Evolutionary conservation across 2,329 filamentous ascomycete species (phyloP).

Genomic region (Apiospora saccharicola): DNA sequence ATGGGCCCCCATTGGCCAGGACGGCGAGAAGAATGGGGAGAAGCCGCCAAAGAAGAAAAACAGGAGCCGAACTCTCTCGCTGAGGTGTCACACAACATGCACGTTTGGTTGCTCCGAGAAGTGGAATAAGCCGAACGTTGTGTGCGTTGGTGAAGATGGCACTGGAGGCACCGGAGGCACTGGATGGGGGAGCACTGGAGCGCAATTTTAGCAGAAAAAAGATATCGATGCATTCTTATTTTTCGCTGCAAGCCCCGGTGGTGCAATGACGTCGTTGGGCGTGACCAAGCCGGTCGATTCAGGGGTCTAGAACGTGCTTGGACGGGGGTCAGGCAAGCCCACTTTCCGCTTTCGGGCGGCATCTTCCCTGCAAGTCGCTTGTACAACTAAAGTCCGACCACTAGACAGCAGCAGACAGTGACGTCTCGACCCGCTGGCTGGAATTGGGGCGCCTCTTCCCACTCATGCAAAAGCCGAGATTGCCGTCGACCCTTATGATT

Average conservation of each 20-base stretch:
- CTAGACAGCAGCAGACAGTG: constrained; percentile 4
- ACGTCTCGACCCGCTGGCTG: constrained; percentile 17
- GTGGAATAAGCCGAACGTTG: constrained; percentile 5
- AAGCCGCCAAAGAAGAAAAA: not conserved
- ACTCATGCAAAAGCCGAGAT: constrained; percentile 16
- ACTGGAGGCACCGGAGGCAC: too few relatives aligned
- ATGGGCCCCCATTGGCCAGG: not conserved
- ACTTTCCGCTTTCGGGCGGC: constrained; percentile 11
- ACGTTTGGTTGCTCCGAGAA: too few relatives aligned
- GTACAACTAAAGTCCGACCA: constrained; percentile 16
- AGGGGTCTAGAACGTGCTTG: constrained; percentile 19
- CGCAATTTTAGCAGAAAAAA: constrained; percentile 9
- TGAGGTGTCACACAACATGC: not conserved
- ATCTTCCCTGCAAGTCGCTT: not conserved
- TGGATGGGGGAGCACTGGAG: not conserved
- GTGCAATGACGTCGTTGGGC: constrained; percentile 19
- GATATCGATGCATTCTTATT: constrained; percentile 21
- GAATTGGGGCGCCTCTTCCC: constrained; percentile 14
- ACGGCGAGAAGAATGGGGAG: not conserved
- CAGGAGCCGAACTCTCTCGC: not conserved
- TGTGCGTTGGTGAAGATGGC: constrained; percentile 4
- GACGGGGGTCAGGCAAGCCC: constrained; percentile 7
- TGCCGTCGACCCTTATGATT: constrained; percentile 14
- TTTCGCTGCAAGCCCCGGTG: constrained; percentile 5
- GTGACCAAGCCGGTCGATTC: constrained; percentile 10